Evolutionary conservation across 768 basidiomycete genomes (phyloP).

Genomic region (Termitomyces eurrhizus): DNA sequence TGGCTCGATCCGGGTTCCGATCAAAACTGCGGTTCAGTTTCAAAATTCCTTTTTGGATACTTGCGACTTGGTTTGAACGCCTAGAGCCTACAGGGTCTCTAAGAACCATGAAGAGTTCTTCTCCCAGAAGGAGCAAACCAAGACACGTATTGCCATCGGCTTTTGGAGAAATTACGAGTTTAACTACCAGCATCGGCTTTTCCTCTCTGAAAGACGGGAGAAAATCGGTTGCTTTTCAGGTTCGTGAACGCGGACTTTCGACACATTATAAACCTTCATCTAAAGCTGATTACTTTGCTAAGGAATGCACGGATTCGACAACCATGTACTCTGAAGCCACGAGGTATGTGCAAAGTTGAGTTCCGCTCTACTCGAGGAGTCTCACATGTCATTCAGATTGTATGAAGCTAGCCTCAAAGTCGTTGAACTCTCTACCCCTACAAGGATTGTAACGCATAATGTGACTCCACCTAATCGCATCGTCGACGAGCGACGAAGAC

Average conservation of each 20-base stretch:
- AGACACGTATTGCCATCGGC: not conserved
- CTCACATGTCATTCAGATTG: not conserved
- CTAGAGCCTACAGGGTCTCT: not conserved
- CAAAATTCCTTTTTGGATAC: not conserved
- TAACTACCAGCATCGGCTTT: not conserved
- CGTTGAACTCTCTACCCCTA: not conserved
- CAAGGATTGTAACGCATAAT: not conserved
- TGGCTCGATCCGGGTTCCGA: slow-evolving; percentile 1
- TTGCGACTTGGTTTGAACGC: not conserved
- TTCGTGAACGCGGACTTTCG: not conserved
- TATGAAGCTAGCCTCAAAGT: not conserved
- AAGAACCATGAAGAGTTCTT: not conserved
- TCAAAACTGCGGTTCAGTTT: not conserved
- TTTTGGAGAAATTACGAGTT: not conserved
- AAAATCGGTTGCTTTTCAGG: not conserved
- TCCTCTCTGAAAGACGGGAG: not conserved
- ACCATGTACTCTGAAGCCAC: not conserved
- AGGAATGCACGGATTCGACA: slow-evolving; percentile 1
- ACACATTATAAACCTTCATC: not conserved
- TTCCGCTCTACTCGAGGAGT: not conserved
- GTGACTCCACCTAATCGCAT: not conserved
- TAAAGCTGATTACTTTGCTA: not conserved
- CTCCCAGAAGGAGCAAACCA: not conserved
- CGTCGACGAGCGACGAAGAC: slow-evolving; percentile 20
- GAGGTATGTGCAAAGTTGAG: slow-evolving; percentile 1